phyloP scores from a whole-genome alignment of 768 basidiomycete species.

The Amanita molliuscula region DNA sequence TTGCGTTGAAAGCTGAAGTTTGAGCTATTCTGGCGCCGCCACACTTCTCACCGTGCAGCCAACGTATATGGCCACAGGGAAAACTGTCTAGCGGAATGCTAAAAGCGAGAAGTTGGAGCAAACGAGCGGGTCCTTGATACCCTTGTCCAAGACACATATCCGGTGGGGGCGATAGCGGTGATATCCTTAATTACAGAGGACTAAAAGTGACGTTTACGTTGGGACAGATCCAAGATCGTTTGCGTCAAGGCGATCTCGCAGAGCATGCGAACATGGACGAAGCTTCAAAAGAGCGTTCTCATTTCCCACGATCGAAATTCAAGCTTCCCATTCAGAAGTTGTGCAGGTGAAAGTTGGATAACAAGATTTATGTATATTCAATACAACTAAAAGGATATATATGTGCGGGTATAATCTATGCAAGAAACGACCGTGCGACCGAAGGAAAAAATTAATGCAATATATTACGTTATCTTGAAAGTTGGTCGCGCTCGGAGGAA shows the following conservation, averaged over 20 bases:
- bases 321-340: constrained; percentile 12
- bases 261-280: neutral
- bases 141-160: neutral
- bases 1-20: neutral
- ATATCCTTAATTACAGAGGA: neutral
- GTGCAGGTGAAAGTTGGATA: neutral
- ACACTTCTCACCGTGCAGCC: constrained; percentile 1
- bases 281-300: constrained; percentile 11
- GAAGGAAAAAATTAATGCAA: constrained; percentile 4
- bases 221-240: neutral
- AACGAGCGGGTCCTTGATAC: neutral
- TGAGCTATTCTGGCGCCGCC: constrained; percentile 1
- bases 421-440: neutral
- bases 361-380: constrained; percentile 9
- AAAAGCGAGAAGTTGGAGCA: neutral
- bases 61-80: neutral
- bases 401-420: constrained; percentile 7
- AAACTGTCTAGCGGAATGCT: constrained; percentile 1
- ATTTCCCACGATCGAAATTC: constrained; percentile 16
- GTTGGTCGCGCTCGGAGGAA: constrained; percentile 52
- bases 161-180: neutral
- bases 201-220: constrained; percentile 3
- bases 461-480: constrained; percentile 39
- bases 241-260: neutral
- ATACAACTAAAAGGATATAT: constrained; percentile 1